These are phyloP conservation scores for Neofusicoccum parvum DNA, from an alignment of 2,329 filamentous ascomycete genomes.

Conservation along the genomic window DNA sequence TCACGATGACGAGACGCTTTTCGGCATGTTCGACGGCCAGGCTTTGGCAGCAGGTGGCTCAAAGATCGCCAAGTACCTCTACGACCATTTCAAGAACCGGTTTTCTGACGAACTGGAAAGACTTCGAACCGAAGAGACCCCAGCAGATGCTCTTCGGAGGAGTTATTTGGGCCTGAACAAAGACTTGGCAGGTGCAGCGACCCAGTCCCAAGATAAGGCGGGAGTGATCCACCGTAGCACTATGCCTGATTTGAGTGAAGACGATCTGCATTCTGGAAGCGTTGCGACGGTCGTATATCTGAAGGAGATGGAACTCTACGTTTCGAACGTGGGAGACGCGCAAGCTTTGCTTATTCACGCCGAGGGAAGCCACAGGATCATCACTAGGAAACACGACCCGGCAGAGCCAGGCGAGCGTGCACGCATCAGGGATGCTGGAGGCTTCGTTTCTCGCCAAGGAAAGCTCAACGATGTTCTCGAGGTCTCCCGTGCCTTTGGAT, in stretches of 20 bases:
- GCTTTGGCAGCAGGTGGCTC: slow-evolving; percentile 86
- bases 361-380: slow-evolving; percentile 77
- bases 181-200: slow-evolving; percentile 83
- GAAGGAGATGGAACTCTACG: slow-evolving; percentile 84
- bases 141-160: slow-evolving; percentile 79
- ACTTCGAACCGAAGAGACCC: slow-evolving; percentile 71
- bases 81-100: slow-evolving; percentile 89
- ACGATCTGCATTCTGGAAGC: slow-evolving; percentile 86
- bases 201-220: slow-evolving; percentile 62
- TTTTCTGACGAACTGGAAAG: slow-evolving; percentile 81
- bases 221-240: slow-evolving; percentile 68
- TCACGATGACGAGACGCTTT: slow-evolving; percentile 82
- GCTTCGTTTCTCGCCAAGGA: slow-evolving; percentile 92
- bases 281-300: slow-evolving; percentile 92
- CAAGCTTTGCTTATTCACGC: slow-evolving; percentile 94
- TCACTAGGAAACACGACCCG: slow-evolving; percentile 92
- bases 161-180: slow-evolving; percentile 92
- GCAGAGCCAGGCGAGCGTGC: slow-evolving; percentile 81
- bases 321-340: slow-evolving; percentile 93
- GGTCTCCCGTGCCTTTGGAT: slow-evolving; percentile 93
- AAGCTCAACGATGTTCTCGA: slow-evolving; percentile 89
- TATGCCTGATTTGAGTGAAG: slow-evolving; percentile 77
- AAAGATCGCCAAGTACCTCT: slow-evolving; percentile 92
- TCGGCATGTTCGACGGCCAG: slow-evolving; percentile 96
- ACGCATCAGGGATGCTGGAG: slow-evolving; percentile 90